Evolutionary conservation across 805 yeast genomes (phyloP), one percentile per base, ranked within the genome.

Genomic region (Priceomyces castillae): DNA sequence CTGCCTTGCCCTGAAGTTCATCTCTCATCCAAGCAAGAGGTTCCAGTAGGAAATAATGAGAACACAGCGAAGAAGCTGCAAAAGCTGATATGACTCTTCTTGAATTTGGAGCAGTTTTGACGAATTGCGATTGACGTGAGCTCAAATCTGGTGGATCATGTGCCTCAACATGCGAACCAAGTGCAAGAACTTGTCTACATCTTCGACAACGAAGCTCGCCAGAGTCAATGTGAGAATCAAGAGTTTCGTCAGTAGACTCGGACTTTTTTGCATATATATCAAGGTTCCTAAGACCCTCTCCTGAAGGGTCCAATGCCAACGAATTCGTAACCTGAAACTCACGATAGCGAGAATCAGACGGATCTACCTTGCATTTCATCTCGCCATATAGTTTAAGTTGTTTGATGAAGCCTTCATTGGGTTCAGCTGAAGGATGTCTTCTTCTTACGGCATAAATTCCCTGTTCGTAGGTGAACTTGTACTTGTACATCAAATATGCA

Each of bases 21-120:
- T 71, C 69, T 46, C 83, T 78, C 99, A 94, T 94, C 99, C 99
- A 94, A 26, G 73, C 73, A 41, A 92, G 66, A 0, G 98, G 98
- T 62, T 94, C 97, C 6, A 50, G 46, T 22, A 86, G 71, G 54
- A 90, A 94, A 59, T 73, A 84, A 61, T 90, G 97, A 5, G 95
- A 86, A 62, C 99, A 92, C 4, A 60, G 62, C 17, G 66, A 59
- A 22, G 83, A 73, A 0, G 84, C 90, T 30, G 73, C 74, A 49
- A 77, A 75, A 3, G 74, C 71, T 37, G 80, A 78, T 26, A 82
- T 71, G 31, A 84, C 77, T 53, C 88, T 69, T 50, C 77, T 73
- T 17, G 84, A 77, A 48, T 79, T 73, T 18, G 80, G 80, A 1
- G 84, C 86, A 36, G 77, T 79, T 53, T 79, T 83, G 31, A 80